Evolutionary conservation across 768 basidiomycete species (phyloP), one percentile per base, ranked within the genome.

Genomic region (Suillus fuscotomentosus): DNA sequence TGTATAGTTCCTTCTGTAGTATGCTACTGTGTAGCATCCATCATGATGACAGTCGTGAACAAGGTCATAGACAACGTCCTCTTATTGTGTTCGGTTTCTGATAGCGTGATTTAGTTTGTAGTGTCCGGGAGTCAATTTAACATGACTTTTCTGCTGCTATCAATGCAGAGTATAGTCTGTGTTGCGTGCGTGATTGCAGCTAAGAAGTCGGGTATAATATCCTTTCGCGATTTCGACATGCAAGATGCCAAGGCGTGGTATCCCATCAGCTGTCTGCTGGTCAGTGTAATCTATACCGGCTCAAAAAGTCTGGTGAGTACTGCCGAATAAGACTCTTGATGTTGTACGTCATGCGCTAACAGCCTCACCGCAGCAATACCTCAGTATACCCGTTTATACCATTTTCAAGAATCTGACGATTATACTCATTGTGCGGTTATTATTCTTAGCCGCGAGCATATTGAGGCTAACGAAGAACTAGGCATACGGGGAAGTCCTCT

Each of bases 401-500:
- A 99, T 99, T 67, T 99, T 99, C 86, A 99, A 99, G 79, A 99
- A 99, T 75, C 73, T 99, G 71, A 98, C 97, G n/a, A 99, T 99
- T 71, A 99, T 99, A 68, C 84, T 99, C 36, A 99, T 99, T 72
- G 96, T 94, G 67, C 68, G 90, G 82, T 10, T 27, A 39, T 39
- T 54, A 20, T 14, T 24, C 60, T 27, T 34, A 17, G 60, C 22
- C 15, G 63, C 24, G 4, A 48, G 64, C 61, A 43, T 10, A 27
- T 57, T 61, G 6, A 41, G 15, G 57, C 63, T 66, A 63, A 38
- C 42, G 41, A 60, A 38, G 34, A 61, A 50, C 53, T 62, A 96
- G 94, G 95, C 97, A 9, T 97, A 99, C 73, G 97, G 97, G 45
- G 97, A 99, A 79, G 92, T 97, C 8, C 77, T 98, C 64, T 98